Base-by-base conservation (phyloP, 306 rosid genomes). In the Sicyos edulis region DNA sequence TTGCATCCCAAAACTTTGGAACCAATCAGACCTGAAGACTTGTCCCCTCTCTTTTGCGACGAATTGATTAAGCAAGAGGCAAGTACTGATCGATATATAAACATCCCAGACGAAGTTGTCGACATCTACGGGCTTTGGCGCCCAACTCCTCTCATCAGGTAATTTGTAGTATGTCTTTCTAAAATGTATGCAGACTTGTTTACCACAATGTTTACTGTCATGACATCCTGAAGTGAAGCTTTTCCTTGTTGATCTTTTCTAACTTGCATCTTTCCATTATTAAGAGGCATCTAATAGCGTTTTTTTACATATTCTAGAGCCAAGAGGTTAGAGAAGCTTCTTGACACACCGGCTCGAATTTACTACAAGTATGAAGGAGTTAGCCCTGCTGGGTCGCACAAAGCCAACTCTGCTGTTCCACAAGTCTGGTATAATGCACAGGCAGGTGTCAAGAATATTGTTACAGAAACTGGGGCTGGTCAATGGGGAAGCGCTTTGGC, bases 401-500 rank as follows among this genome's bases (percentile, higher is more conserved):
- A 93, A 76, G 85, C 98, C 7, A 90, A 93, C 87, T 83, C 90
- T 47, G 96, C 97, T 60, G 91, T 93, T 65, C 98, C 98, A 55
- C 98, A 93, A 80, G 97, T 82, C 54, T 93, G 91, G 88, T 93
- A 93, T 76, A 93, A 93, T 83, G 65, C 83, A 74, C 86, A 93
- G 79, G 87, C 73, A 82, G 98, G 98, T 7, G 64, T 90, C 59
- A 93, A 90, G 82, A 87, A 85, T 77, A 81, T 93, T 45, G 98
- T 88, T 75, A 93, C 98, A 50, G 98, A 93, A 86, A 93, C 98
- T 7, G 98, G 98, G 45, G 97, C 98, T 74, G 98, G 98, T 51
- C 98, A 93, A 73, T 93, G 98, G 98, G 98, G 98, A 76, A 75
- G 90, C 81, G 81, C 97, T 64, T 86, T 93, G 81, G 96, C 98